Base-by-base conservation (phyloP, 108 stramenopile species). In the Conticribra guillardii region DNA sequence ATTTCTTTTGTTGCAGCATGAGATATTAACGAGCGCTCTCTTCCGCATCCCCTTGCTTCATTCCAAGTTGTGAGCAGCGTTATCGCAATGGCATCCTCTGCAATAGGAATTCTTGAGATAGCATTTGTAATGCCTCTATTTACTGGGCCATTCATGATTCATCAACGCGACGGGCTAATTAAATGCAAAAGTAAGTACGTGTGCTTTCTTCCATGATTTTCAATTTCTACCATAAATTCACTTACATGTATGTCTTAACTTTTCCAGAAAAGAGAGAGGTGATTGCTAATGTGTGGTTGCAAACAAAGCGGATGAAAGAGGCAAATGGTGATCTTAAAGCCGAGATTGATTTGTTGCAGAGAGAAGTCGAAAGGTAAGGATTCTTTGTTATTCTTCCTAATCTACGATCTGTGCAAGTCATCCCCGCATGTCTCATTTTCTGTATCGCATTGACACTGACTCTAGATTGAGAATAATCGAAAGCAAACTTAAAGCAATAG, bases 201-300 rank as follows among this genome's bases (percentile, higher is more conserved):
- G 7, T 62, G 17, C 49, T 48, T 49, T 16, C 47, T 7, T 30
- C 28, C 8, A 3, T 26, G 9, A 60, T 18, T 60, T 24, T 29
- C 31, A 17, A 8, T 44, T 8, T 44, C 11, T 11, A 44, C 8
- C 15, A 44, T 11, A 44, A 32, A 59, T 2, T 1, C 30, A 19
- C 1, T 16, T 18, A 23, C 30, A 4, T 41, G 14, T 60, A n/a
- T n/a, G n/a, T n/a, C n/a, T n/a, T n/a, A n/a, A n/a, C n/a, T n/a
- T n/a, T n/a, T n/a, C 19, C 3, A 73, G 71, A 61, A 50, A 73
- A 64, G 53, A 60, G 76, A 58, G 76, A 78, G 55, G 51, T 29
- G 33, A 54, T 67, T 37, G 54, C 49, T 26, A 45, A 56, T 31
- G 22, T 64, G 50, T 32, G 69, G 5, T 48, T 63, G 22, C 45